Evolutionary conservation across 345 rosid genomes (phyloP).

Genomic region (Salix koriyanagi): DNA sequence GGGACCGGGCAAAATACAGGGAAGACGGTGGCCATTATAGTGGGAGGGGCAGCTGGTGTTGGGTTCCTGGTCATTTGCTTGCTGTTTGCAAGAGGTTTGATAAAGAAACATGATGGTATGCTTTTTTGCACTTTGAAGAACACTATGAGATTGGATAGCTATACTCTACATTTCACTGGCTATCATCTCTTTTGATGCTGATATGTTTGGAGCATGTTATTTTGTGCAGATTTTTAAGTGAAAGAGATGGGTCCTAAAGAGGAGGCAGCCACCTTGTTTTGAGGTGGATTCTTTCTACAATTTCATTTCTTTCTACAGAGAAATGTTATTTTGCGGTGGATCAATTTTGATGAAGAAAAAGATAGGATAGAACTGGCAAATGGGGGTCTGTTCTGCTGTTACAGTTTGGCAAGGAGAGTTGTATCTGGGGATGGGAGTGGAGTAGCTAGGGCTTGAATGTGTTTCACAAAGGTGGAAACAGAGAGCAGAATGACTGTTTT

Average conservation of each 20-base stretch:
- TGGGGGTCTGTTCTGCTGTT: slow-evolving; percentile 17
- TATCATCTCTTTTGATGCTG: slow-evolving; percentile 4
- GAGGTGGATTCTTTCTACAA: slow-evolving; percentile 23
- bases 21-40: slow-evolving; percentile 92
- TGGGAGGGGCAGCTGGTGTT: slow-evolving; percentile 92
- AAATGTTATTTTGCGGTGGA: slow-evolving; percentile 11
- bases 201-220: neutral
- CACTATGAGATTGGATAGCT: neutral
- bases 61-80: slow-evolving; percentile 81
- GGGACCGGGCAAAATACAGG: slow-evolving; percentile 67
- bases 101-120: slow-evolving; percentile 83
- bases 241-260: slow-evolving; percentile 13
- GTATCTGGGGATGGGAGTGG: slow-evolving; percentile 10
- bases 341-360: slow-evolving; percentile 22
- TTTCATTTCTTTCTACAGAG: slow-evolving; percentile 13
- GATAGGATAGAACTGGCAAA: slow-evolving; percentile 9
- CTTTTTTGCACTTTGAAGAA: neutral
- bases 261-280: slow-evolving; percentile 6
- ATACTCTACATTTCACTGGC: neutral
- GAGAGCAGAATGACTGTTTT: slow-evolving; percentile 15
- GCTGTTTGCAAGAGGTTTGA: slow-evolving; percentile 67
- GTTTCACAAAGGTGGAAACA: slow-evolving; percentile 24
- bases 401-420: slow-evolving; percentile 1
- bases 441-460: slow-evolving; percentile 1
- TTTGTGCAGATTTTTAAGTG: slow-evolving; percentile 25